A percentile compares a stretch with the other conserved stretches of the same genome.
Evolutionary conservation across 805 yeast genomes (phyloP).

Genomic region (Spathaspora gorwiae): DNA sequence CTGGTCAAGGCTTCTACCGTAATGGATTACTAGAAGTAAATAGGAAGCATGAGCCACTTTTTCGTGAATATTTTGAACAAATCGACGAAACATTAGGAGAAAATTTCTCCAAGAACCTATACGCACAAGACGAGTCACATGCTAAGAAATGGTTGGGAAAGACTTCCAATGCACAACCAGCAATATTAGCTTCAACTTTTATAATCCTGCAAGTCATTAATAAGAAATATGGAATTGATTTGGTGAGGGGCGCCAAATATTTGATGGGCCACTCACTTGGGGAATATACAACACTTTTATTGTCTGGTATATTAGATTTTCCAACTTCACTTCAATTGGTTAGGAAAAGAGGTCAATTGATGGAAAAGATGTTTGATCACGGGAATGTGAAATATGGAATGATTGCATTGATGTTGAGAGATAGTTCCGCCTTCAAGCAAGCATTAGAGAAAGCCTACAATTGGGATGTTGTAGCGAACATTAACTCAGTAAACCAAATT

Average conservation of each 20-base stretch:
- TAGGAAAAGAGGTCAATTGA: slow-evolving; percentile 39
- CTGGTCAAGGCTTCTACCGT: slow-evolving; percentile 31
- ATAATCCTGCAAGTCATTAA: slow-evolving; percentile 21
- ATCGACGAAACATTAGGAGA: slow-evolving; percentile 19
- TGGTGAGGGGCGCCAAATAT: slow-evolving; percentile 14
- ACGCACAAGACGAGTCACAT: slow-evolving; percentile 9
- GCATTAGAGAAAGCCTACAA: slow-evolving; percentile 15
- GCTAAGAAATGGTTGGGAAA: slow-evolving; percentile 18
- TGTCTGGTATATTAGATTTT: slow-evolving; percentile 32
- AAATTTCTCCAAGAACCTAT: slow-evolving; percentile 16
- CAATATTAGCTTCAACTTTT: slow-evolving; percentile 41
- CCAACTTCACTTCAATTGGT: slow-evolving; percentile 39
- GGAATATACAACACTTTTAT: slow-evolving; percentile 42
- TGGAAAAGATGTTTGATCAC: slow-evolving; percentile 27
- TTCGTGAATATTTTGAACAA: slow-evolving; percentile 11
- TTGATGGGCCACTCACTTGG: slow-evolving; percentile 50
- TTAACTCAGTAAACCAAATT: slow-evolving; percentile 39
- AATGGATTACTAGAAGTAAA: slow-evolving; percentile 19
- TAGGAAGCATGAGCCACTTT: slow-evolving; percentile 5
- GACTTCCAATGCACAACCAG: slow-evolving; percentile 52
- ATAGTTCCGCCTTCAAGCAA: slow-evolving; percentile 16
- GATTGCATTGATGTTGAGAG: slow-evolving; percentile 28
- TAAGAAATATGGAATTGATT: slow-evolving; percentile 14
- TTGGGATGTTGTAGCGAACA: slow-evolving; percentile 40
- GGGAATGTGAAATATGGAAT: slow-evolving; percentile 23